These are phyloP conservation scores for Botrytis deweyae DNA, from an alignment of 2,329 filamentous ascomycete genomes.

Conservation along the genomic window DNA sequence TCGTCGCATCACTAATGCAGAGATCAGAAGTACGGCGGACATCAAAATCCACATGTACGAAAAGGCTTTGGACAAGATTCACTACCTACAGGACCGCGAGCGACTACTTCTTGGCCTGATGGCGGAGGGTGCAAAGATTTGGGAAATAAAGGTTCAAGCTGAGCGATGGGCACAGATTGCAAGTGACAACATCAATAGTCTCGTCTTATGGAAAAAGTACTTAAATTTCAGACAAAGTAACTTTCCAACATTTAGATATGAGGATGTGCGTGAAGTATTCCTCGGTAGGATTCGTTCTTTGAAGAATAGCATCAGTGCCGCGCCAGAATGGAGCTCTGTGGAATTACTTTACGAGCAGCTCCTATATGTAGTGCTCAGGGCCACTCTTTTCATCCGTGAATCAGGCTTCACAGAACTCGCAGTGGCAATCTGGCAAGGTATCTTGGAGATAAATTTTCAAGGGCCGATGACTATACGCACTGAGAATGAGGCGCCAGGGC, in stretches of 20 bases:
- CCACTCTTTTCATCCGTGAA: slow-evolving; percentile 73
- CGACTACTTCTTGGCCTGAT: slow-evolving; percentile 67
- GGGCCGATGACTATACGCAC: slow-evolving; percentile 45
- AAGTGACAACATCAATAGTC: slow-evolving; percentile 53
- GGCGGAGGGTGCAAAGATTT: slow-evolving; percentile 70
- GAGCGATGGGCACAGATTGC: slow-evolving; percentile 66
- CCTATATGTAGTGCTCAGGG: slow-evolving; percentile 70
- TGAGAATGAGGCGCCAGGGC: slow-evolving; percentile 16
- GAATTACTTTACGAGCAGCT: slow-evolving; percentile 43
- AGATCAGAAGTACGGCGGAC: slow-evolving; percentile 69
- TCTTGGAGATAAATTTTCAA: slow-evolving; percentile 70
- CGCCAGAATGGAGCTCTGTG: not conserved
- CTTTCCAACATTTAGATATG: slow-evolving; percentile 65
- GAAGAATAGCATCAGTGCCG: slow-evolving; percentile 28
- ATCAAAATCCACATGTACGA: slow-evolving; percentile 79
- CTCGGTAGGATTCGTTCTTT: slow-evolving; percentile 56
- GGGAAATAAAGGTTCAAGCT: slow-evolving; percentile 62
- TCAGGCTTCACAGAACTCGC: slow-evolving; percentile 77
- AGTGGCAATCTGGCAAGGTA: slow-evolving; percentile 77
- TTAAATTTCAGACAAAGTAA: slow-evolving; percentile 71
- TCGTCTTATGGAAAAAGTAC: slow-evolving; percentile 70
- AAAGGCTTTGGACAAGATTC: slow-evolving; percentile 65
- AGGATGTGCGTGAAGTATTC: slow-evolving; percentile 61
- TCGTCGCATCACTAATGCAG: slow-evolving; percentile 55
- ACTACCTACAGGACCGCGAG: slow-evolving; percentile 50